Percentiles rank a stretch among this genome's conserved stretches.
These are phyloP conservation scores for Aspergillus candidus DNA, from an alignment of 2,329 filamentous ascomycete species.

Conservation along the genomic window DNA sequence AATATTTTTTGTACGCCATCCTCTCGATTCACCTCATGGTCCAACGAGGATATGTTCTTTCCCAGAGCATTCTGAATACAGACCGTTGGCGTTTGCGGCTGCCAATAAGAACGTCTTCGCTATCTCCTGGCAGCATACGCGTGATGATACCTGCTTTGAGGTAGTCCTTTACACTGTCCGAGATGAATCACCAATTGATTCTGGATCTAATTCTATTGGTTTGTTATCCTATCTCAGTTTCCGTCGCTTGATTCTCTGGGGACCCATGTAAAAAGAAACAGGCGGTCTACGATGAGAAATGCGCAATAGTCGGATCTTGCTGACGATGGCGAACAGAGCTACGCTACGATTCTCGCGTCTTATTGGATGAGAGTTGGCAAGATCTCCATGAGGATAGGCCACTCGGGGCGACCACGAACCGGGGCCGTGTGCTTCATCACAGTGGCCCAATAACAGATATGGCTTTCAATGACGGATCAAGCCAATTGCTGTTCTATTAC, in stretches of 20 bases:
- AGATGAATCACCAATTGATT: conserved; percentile 5
- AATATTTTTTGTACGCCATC: conserved; percentile 26
- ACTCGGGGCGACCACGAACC: conserved; percentile 1
- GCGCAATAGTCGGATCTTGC: not conserved
- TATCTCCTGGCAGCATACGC: conserved; percentile 32
- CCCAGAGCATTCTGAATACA: conserved; percentile 22
- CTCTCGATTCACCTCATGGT: conserved; percentile 8
- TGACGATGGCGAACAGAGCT: conserved; percentile 15
- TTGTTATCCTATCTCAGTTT: conserved; percentile 6
- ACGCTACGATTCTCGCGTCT: conserved; percentile 13
- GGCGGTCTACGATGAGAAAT: not conserved
- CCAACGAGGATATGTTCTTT: conserved; percentile 23
- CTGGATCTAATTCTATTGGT: conserved; percentile 14
- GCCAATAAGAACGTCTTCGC: conserved; percentile 23
- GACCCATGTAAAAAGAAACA: not conserved
- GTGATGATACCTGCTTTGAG: conserved; percentile 16
- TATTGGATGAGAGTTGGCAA: conserved; percentile 13
- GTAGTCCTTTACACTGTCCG: conserved; percentile 26
- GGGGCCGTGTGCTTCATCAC: not conserved
- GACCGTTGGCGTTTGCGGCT: conserved; percentile 26
- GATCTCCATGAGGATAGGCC: not conserved
- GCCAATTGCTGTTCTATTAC: conserved; percentile 33
- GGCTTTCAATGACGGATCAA: conserved; percentile 31
- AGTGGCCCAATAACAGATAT: conserved; percentile 25
- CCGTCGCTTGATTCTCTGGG: not conserved